phyloP scores from a whole-genome alignment of 345 rosid genomes.

The Linum tenue region DNA sequence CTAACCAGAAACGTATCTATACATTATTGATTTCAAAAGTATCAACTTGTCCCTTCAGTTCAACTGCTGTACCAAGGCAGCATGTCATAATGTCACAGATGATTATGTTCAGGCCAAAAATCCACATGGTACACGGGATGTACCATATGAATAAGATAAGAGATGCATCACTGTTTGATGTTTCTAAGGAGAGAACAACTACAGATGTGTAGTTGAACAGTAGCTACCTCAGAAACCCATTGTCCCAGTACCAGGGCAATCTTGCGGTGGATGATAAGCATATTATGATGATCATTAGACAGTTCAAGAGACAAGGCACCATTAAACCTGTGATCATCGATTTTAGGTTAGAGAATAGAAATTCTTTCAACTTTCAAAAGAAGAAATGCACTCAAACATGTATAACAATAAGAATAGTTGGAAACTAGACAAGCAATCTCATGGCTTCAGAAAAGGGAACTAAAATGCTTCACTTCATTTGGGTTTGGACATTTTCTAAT shows the following conservation, averaged over 20 bases:
- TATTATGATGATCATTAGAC: conserved; percentile 80
- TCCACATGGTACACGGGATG: neutral
- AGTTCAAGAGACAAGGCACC: conserved; percentile 86
- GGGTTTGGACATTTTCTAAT: too few relatives aligned
- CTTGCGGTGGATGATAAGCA: conserved; percentile 86
- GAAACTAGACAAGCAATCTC: too few relatives aligned
- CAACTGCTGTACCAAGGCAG: neutral
- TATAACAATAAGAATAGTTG: neutral
- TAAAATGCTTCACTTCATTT: too few relatives aligned
- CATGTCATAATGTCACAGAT: neutral
- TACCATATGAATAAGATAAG: neutral
- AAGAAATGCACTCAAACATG: neutral
- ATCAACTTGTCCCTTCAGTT: neutral
- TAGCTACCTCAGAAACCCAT: conserved; percentile 93
- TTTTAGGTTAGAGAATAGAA: conserved; percentile 8
- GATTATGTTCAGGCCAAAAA: too few relatives aligned
- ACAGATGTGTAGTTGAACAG: neutral
- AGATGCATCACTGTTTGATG: neutral
- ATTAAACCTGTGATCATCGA: conserved; percentile 58
- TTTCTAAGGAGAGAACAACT: neutral
- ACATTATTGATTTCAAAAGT: neutral
- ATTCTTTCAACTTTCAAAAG: neutral
- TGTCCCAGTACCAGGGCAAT: conserved; percentile 93
- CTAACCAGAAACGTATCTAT: too few relatives aligned
- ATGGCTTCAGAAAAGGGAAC: too few relatives aligned